Conservation (phyloP, 2,329 filamentous ascomycete genomes). For the Cordyceps tenuipes region DNA sequence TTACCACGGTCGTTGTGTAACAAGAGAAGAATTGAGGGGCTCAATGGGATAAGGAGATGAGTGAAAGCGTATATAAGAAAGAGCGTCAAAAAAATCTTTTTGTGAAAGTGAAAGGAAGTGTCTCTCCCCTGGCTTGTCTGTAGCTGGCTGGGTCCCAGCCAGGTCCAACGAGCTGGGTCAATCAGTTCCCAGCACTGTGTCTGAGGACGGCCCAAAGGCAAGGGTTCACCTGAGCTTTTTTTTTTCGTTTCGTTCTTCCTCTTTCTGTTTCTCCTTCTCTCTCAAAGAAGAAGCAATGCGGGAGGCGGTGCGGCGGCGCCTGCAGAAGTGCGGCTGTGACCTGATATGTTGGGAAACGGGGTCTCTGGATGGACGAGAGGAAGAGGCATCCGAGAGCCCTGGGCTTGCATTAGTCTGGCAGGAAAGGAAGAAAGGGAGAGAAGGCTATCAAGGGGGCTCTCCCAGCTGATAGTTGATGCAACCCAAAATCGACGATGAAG, state of each 20-base stretch:
- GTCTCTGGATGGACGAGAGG: neutral
- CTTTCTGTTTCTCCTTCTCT: neutral
- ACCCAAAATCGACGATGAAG: neutral
- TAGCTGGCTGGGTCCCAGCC: neutral
- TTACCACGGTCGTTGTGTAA: neutral
- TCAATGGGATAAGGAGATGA: neutral
- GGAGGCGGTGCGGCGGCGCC: neutral
- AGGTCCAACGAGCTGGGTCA: constrained; percentile 3
- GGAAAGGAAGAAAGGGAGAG: neutral
- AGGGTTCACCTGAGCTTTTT: neutral
- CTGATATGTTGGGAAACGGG: neutral
- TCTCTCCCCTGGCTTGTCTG: neutral
- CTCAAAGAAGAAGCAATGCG: neutral
- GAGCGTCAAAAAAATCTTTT: neutral
- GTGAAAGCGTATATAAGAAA: neutral
- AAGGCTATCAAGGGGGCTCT: neutral
- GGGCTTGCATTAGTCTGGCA: constrained; percentile 1
- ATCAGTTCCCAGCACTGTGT: neutral
- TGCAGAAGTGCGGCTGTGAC: neutral
- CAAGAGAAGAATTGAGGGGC: neutral
- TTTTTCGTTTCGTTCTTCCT: neutral
- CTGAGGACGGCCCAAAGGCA: neutral
- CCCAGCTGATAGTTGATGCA: neutral
- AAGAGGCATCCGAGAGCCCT: neutral
- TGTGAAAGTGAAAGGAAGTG: neutral